phyloP scores from a whole-genome alignment of 306 rosid species.

The Begonia fuchsioides region DNA sequence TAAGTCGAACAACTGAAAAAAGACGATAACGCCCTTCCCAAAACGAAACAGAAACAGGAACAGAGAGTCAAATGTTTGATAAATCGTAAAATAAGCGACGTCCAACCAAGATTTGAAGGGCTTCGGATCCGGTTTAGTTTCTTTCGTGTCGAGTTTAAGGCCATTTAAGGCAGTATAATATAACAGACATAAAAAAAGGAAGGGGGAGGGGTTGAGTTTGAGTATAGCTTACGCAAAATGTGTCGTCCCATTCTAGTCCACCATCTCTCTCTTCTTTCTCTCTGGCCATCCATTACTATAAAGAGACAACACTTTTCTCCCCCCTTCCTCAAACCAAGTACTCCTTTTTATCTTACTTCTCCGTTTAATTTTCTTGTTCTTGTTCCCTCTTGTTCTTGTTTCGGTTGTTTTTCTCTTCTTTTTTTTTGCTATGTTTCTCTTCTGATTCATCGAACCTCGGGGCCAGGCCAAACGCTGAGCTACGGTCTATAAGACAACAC shows the following conservation, averaged over 20 bases:
- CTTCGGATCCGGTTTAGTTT: not conserved
- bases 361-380: conserved; percentile 12
- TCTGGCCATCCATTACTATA: conserved; percentile 58
- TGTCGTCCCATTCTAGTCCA: conserved; percentile 38
- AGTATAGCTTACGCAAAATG: conserved; percentile 80
- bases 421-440: conserved; percentile 9
- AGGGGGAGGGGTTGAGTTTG: conserved; percentile 21
- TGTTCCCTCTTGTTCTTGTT: conserved; percentile 5
- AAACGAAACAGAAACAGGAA: too few relatives aligned
- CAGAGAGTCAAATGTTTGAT: too few relatives aligned
- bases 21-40: conserved; percentile 13
- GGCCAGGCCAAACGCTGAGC: not conserved
- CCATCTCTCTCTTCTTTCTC: conserved; percentile 2
- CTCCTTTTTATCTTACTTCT: not conserved
- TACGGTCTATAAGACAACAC: not conserved
- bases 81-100: not conserved
- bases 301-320: conserved; percentile 39
- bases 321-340: conserved; percentile 1
- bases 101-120: too few relatives aligned
- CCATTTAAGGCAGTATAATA: not conserved
- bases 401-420: not conserved
- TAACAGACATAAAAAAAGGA: conserved; percentile 23
- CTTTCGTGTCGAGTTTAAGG: not conserved
- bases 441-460: conserved; percentile 14
- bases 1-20: not conserved